Base-by-base conservation (phyloP, 495 filamentous ascomycete genomes). In the Lophiostoma macrostomum region DNA sequence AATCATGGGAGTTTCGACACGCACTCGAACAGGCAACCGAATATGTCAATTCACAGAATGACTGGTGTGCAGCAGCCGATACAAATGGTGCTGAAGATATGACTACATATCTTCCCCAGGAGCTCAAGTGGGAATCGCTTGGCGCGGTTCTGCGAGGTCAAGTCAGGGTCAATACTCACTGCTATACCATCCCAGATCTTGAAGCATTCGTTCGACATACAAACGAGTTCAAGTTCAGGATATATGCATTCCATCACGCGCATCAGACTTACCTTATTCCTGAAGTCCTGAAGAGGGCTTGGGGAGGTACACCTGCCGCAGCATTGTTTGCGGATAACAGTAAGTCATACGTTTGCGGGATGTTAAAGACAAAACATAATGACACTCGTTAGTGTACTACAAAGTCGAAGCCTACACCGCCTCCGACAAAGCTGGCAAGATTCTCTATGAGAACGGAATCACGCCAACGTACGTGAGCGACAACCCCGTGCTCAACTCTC, bases 181-280 rank as follows among this genome's bases (percentile, higher is more conserved):
- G 82, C 65, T 85, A 85, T 64, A 81, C 80, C n/a, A 71, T 79
- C 3, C 72, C 78, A 10, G 82, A 85, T 56, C 70, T 85, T 11
- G 80, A 84, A 63, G 77, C 78, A 24, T 79, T 84, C 56, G 71
- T 84, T 5, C 71, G 75, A 36, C 80, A 83, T 61, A 79, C 74
- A 5, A 81, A 84, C 52, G 82, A 85, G 66, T 85, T 85, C 69
- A 75, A 77, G 53, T 83, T 84, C 61, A 64, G 71, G 16, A 62
- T 84, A 25, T 70, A 74, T 6, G 80, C 82, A 0, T 84, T 85
- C 60, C 82, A 85, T 63, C 82, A 85, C 58, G 82, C 82, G 8
- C 76, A 83, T 44, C 72, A 78, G 50, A 80, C 81, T 0, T 84
- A 70, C 64, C 58, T 82, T 22, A 75, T 84, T 3, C 80, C 82